phyloP scores from a whole-genome alignment of 441 rosid species.

The Syzygium syzygioides region DNA sequence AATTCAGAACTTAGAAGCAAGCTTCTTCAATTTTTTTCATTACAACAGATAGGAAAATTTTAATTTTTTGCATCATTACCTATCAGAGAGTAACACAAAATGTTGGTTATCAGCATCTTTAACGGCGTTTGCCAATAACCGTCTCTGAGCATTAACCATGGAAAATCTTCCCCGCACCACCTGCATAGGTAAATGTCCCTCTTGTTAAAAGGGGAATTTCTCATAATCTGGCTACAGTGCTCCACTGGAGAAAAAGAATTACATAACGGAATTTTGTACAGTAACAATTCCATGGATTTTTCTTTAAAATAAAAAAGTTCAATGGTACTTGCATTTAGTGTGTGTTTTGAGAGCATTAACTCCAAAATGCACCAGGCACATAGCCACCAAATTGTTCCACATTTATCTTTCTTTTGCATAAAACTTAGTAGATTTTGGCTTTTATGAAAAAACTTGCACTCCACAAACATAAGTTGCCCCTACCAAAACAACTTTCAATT shows the following conservation, averaged over 20 bases:
- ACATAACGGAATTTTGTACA: not conserved
- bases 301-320: not conserved
- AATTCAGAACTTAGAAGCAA: constrained; percentile 2
- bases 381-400: not conserved
- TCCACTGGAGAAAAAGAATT: not conserved
- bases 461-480: not conserved
- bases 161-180: constrained; percentile 61
- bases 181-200: constrained; percentile 18
- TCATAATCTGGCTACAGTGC: not conserved
- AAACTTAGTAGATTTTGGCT: not conserved
- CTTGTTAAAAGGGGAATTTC: not conserved
- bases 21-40: not conserved
- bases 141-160: constrained; percentile 61
- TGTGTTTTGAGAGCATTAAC: not conserved
- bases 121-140: constrained; percentile 51
- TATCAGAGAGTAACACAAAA: constrained; percentile 60
- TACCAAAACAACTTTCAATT: not conserved
- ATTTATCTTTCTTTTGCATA: not conserved
- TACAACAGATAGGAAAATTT: not conserved
- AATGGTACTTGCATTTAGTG: not conserved
- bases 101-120: constrained; percentile 56
- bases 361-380: not conserved
- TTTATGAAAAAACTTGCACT: not conserved
- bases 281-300: not conserved
- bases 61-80: constrained; percentile 25